These are phyloP conservation scores for Xylaria palmicola DNA, from an alignment of 495 filamentous ascomycete genomes.

Conservation along the genomic window DNA sequence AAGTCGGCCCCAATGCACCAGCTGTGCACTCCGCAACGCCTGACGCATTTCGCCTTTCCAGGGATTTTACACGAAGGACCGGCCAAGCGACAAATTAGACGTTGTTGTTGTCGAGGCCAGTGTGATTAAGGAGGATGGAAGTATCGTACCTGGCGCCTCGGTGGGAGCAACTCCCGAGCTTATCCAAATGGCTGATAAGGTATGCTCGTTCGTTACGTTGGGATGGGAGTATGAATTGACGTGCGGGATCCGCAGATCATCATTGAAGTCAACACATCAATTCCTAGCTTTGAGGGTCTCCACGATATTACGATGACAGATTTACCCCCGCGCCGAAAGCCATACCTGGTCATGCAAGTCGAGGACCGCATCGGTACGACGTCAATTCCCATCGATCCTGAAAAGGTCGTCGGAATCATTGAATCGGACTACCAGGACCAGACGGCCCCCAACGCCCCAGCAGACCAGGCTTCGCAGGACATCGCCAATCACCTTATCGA, in stretches of 20 bases:
- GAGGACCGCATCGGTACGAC: slow-evolving; percentile 80
- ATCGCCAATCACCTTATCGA: slow-evolving; percentile 84
- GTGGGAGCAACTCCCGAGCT: slow-evolving; percentile 86
- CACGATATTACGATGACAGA: slow-evolving; percentile 91
- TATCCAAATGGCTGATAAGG: slow-evolving; percentile 85
- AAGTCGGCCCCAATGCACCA: slow-evolving; percentile 27
- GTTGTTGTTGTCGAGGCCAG: slow-evolving; percentile 84
- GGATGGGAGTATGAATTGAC: background rate
- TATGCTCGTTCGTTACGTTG: slow-evolving; percentile 18
- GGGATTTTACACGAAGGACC: slow-evolving; percentile 80
- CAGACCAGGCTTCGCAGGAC: slow-evolving; percentile 66
- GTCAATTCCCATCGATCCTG: slow-evolving; percentile 84
- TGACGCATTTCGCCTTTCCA: slow-evolving; percentile 26
- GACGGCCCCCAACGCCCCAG: slow-evolving; percentile 72
- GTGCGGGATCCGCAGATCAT: slow-evolving; percentile 55
- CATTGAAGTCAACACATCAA: slow-evolving; percentile 87
- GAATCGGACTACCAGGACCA: slow-evolving; percentile 84
- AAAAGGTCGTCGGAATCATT: slow-evolving; percentile 82
- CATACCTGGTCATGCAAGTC: slow-evolving; percentile 77
- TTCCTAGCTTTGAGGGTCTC: slow-evolving; percentile 82
- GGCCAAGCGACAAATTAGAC: slow-evolving; percentile 70
- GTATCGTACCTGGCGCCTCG: slow-evolving; percentile 83
- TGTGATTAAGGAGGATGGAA: slow-evolving; percentile 89
- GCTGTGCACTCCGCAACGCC: background rate
- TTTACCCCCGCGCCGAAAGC: slow-evolving; percentile 76